A percentile compares a stretch with the other conserved stretches of the same genome.
These are phyloP conservation scores for Anthoceros angustus DNA, from an alignment of 225 moss, liverwort and hornwort genomes.

Conservation along the genomic window DNA sequence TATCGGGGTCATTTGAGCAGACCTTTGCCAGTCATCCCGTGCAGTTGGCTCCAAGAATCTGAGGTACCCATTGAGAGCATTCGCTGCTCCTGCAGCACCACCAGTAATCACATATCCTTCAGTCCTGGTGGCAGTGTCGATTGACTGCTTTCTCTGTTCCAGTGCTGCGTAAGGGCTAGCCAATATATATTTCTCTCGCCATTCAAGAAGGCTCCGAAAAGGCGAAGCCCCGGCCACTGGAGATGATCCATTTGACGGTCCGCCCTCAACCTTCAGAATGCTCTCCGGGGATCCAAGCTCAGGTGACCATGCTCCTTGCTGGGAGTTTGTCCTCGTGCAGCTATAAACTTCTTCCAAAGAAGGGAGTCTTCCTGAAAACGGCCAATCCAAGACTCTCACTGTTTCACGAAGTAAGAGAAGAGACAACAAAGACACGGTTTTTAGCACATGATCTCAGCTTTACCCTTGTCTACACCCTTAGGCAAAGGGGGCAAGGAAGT, in stretches of 20 bases:
- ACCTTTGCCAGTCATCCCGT: conserved; percentile 80
- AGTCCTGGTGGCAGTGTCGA: conserved; percentile 13
- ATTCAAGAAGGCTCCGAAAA: conserved; percentile 31
- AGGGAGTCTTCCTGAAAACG: conserved; percentile 17
- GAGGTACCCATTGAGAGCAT: conserved; percentile 62
- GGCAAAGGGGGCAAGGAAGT: conserved; percentile 45
- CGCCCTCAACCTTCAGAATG: conserved; percentile 2
- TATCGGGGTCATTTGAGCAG: conserved; percentile 14
- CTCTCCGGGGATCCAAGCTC: neutral
- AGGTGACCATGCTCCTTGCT: neutral
- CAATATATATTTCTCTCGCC: conserved; percentile 64
- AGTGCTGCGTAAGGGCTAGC: conserved; percentile 49
- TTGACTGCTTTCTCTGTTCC: conserved; percentile 33
- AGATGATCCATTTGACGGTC: conserved; percentile 2
- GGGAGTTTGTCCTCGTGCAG: neutral
- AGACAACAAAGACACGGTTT: neutral
- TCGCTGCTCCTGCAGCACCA: conserved; percentile 71
- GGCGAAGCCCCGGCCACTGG: conserved; percentile 4
- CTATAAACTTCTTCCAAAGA: conserved; percentile 15
- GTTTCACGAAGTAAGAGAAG: conserved; percentile 3
- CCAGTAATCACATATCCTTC: conserved; percentile 50
- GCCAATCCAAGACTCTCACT: neutral
- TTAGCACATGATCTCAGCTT: neutral
- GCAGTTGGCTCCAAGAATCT: conserved; percentile 73
- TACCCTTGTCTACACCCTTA: conserved; percentile 42